Conservation (phyloP, 768 basidiomycete genomes). For the Dioszegia crocea region DNA sequence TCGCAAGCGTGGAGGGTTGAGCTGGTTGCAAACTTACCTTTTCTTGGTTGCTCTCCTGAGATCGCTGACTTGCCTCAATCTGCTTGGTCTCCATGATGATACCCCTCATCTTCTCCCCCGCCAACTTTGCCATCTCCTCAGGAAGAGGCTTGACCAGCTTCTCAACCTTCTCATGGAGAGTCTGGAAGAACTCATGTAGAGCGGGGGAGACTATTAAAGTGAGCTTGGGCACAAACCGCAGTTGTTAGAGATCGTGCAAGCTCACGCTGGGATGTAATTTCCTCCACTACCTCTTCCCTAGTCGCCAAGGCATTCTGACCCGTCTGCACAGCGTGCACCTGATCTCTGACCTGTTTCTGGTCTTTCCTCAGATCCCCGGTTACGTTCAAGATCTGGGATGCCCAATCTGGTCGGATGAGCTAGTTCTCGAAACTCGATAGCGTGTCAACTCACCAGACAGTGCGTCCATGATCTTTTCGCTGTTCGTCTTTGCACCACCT, state of each 20-base stretch:
- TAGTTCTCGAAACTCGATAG: background rate
- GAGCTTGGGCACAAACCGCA: background rate
- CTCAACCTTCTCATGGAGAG: conserved; percentile 7
- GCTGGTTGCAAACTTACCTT: conserved; percentile 6
- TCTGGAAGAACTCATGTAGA: conserved; percentile 15
- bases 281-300: conserved; percentile 27
- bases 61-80: background rate
- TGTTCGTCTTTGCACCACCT: conserved; percentile 3
- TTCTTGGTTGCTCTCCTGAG: conserved; percentile 1
- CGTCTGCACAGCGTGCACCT: conserved; percentile 26
- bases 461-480: conserved; percentile 10
- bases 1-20: background rate
- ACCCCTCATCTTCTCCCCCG: background rate
- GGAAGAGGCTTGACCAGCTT: background rate
- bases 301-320: conserved; percentile 30
- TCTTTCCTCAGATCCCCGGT: background rate
- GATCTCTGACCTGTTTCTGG: conserved; percentile 17
- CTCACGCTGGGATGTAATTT: conserved; percentile 25
- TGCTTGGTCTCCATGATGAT: conserved; percentile 11
- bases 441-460: background rate
- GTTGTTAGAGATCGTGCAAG: background rate
- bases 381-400: background rate
- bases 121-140: background rate
- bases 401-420: conserved; percentile 6
- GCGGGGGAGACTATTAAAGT: conserved; percentile 17